Evolutionary conservation across 305 asterid species (phyloP), one percentile per base, ranked within the genome.

Genomic region (Ruellia speciosa): DNA sequence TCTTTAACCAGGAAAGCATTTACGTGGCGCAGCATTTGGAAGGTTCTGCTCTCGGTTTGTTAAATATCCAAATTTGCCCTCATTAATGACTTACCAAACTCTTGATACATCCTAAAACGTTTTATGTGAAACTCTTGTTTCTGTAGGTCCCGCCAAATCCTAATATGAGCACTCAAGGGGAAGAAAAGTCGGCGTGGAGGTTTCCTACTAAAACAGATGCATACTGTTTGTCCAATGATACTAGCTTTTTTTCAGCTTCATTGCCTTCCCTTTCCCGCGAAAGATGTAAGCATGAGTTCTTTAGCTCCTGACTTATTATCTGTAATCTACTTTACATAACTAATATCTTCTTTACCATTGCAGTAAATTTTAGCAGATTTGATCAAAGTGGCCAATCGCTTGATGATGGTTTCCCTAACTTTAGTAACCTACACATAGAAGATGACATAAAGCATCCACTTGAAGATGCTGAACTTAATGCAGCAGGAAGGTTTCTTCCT

Each of bases 241-340:
- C 75, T 58, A 88, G 84, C 78, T 73, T 92, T 69, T 92, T 92
- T 74, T 84, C 97, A n/a, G 72, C 94, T 74, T 92, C 99, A n/a
- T 52, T 86, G 69, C 94, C 97, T 11, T 79, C 78, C 58, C 79
- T 82, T 62, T 75, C 79, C 11, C 94, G 79, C 66, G 77, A 59
- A 54, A 80, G 88, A 58, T 46, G 98, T 90, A 71, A 72, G 95
- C 41, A 18, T 33, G 20, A 59, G 49, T 37, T 34, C 14, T 52
- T 54, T 49, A 63, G 33, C 58, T 59, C 28, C 43, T 31, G n/a
- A 7, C 18, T 37, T 1, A 33, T 56, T 39, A 14, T 54, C 49
- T n/a, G 12, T 15, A 18, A 24, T 35, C 46, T 15, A 0, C 48
- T 48, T 5, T 28, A 14, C 31, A 15, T 51, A 10, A 12, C 47